Evolutionary conservation across 352 stramenopile genomes (phyloP), one percentile per base, ranked within the genome.

Genomic region (Blastocystis sp.): DNA sequence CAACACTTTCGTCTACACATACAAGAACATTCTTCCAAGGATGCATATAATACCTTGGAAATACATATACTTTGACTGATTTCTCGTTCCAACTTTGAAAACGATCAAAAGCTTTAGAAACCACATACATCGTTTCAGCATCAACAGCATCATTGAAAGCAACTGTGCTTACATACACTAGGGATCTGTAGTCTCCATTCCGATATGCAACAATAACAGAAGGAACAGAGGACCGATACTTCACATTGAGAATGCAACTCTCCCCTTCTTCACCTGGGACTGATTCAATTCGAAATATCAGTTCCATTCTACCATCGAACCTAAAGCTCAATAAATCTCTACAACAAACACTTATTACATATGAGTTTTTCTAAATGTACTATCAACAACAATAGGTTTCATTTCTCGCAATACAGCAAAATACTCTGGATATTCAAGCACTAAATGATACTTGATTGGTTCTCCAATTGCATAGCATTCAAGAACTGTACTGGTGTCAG

Each of bases 21-120:
- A 70, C 3, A 35, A 70, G 60, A n/a, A 70, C 60, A 24, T 40
- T 70, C 33, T 70, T 70, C 60, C 60, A 70, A n/a, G 60, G 60
- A 70, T 70, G 60, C 17, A 70, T 5, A 33, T 35, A 70, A 33
- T 70, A 70, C 24, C 17, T 35, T 3, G 60, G 60, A 44, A 70
- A 40, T 6, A 70, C 4, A 30, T 35, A n/a, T 4, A 70, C 60
- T 19, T 2, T 44, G 11, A 70, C 60, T 44, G 33, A 40, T 0
- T 33, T 4, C 17, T 70, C 17, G 6, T 35, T 44, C 60, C 33
- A 44, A 40, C 40, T 33, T 40, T 44, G 24, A 35, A 48, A 70
- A n/a, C 40, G 15, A n/a, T 22, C 60, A 70, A 35, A 70, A 9
- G 6, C 24, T 48, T n/a, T 27, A 22, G 60, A 24, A 35, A 44